Base-by-base conservation (phyloP, 257 asterid species). In the Plectranthus barbatus region DNA sequence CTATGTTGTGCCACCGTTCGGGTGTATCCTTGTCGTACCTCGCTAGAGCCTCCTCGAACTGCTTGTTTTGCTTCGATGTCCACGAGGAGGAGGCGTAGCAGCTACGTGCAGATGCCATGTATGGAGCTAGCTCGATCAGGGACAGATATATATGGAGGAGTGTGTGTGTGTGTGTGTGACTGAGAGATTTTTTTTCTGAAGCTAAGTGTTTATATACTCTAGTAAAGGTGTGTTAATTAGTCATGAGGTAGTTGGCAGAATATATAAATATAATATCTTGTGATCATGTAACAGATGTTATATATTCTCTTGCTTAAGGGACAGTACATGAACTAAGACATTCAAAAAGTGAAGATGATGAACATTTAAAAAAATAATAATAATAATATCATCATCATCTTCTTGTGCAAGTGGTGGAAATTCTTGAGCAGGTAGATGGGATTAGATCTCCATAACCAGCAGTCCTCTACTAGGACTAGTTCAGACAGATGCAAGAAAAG, bases 371-470 rank as follows among this genome's bases (percentile, higher is more conserved):
- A n/a, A n/a, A 75, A 76, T 71, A 72, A 62, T 15, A 64, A 70
- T 52, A 79, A 19, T 67, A 70, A 67, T 69, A 26, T 44, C 73
- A 68, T 73, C 76, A 78, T 54, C 62, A 63, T 17, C 65, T 44
- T 44, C 4, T 20, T 14, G 4, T 66, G 69, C 83, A 74, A 82
- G 86, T 84, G 80, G 90, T 78, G 70, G 49, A 51, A 26, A 50
- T 54, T 14, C 50, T 34, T 46, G 70, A 71, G 21, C 80, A 76
- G 79, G 73, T 82, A 68, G 82, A 60, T 76, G 72, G 83, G 86
- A 84, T 84, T 87, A 79, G 81, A 84, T 87, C 80, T 85, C 20
- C 29, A 75, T 60, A 72, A 72, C 68, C 79, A n/a, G n/a, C n/a
- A n/a, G n/a, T n/a, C n/a, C n/a, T n/a, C n/a, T n/a, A n/a, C n/a